Percentiles rank a stretch among this genome's conserved stretches.
Evolutionary conservation across 2,329 filamentous ascomycete genomes (phyloP).

Genomic region (Aaosphaeria arxii): DNA sequence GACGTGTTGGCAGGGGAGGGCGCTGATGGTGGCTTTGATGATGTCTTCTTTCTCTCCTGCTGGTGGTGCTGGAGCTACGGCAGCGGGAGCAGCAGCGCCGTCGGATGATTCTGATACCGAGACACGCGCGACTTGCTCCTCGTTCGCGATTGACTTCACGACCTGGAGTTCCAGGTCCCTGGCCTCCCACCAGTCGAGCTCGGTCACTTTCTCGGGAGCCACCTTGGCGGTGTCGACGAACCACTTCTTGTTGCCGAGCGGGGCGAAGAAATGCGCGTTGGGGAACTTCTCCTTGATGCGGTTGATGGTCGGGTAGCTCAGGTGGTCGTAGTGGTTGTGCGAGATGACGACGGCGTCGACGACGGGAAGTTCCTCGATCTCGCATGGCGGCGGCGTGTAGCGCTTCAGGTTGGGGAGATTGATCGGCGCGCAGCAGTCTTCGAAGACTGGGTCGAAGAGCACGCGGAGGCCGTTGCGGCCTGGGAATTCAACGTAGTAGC

Average conservation of each 20-base stretch:
- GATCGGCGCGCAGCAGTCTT: conserved; percentile 79
- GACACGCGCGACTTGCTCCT: conserved; percentile 2
- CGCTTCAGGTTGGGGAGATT: conserved; percentile 69
- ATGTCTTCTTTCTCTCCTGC: conserved; percentile 28
- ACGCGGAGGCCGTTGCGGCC: conserved; percentile 68
- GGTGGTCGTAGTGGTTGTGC: conserved; percentile 91
- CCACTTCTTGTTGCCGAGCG: conserved; percentile 79
- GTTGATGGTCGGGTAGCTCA: conserved; percentile 72
- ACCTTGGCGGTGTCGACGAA: conserved; percentile 61
- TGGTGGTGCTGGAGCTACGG: not conserved
- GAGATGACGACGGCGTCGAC: conserved; percentile 76
- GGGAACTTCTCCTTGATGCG: conserved; percentile 71
- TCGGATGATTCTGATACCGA: not conserved
- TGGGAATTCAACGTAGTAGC: conserved; percentile 89
- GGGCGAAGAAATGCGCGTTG: conserved; percentile 82
- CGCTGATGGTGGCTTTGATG: conserved; percentile 71
- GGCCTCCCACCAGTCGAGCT: conserved; percentile 95
- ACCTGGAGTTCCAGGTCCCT: conserved; percentile 65
- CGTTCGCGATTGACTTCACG: conserved; percentile 12
- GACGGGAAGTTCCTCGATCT: conserved; percentile 71
- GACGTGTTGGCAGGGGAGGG: conserved; percentile 81
- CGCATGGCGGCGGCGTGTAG: conserved; percentile 74
- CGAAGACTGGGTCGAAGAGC: conserved; percentile 91
- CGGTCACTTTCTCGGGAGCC: conserved; percentile 69
- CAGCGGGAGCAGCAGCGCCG: not conserved